These are phyloP conservation scores for Jatropha podagrica DNA, from an alignment of 441 rosid genomes.

Conservation along the genomic window DNA sequence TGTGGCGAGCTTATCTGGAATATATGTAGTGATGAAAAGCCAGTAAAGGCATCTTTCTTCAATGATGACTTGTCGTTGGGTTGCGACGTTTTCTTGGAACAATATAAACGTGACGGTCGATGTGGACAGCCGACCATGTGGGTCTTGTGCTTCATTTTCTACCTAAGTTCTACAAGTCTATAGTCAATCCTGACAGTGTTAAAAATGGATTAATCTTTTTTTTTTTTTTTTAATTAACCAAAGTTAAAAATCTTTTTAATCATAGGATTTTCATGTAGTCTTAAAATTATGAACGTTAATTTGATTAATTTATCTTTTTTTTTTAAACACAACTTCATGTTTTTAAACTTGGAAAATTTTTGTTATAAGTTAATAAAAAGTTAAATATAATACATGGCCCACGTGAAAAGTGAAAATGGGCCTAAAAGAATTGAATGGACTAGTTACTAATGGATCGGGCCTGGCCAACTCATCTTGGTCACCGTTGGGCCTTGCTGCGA, in stretches of 20 bases:
- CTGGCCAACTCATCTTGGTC: too few species aligned
- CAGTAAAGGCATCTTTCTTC: background rate
- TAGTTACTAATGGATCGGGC: background rate
- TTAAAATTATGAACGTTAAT: too few species aligned
- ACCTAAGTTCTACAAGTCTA: too few species aligned
- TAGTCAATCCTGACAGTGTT: background rate
- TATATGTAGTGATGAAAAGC: background rate
- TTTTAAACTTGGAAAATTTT: too few species aligned
- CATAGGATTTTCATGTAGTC: too few species aligned
- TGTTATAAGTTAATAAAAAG: background rate
- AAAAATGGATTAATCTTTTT: background rate
- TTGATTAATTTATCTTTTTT: too few species aligned
- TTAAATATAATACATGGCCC: too few species aligned
- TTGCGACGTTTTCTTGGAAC: background rate
- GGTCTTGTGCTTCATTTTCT: background rate
- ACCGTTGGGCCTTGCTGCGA: too few species aligned
- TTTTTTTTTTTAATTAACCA: background rate
- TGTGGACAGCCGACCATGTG: background rate
- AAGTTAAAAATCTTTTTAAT: background rate
- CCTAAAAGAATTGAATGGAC: background rate
- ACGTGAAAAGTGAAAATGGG: background rate
- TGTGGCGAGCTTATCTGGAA: constrained; percentile 8
- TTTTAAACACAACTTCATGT: too few species aligned
- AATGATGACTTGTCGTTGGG: background rate
- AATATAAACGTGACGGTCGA: background rate